Evolutionary conservation across 345 rosid genomes (phyloP).

Genomic region (Brassica nigra): DNA sequence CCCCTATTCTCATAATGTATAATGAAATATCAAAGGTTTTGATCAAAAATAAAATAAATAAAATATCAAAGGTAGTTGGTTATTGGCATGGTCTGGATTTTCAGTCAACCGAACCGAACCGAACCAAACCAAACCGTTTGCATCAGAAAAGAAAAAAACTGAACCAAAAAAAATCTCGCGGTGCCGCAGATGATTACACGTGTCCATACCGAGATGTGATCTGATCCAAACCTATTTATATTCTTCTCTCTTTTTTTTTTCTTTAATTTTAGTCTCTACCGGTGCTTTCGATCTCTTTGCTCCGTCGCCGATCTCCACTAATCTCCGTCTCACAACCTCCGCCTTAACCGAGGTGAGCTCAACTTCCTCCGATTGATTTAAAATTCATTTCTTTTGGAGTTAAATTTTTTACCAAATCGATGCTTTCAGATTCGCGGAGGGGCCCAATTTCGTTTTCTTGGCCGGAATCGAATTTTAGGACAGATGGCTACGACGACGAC

Average conservation of each 20-base stretch:
- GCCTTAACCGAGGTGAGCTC: slow-evolving; percentile 32
- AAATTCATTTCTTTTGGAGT: neutral
- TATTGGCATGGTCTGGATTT: neutral
- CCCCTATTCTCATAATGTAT: too few relatives aligned
- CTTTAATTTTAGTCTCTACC: slow-evolving; percentile 48
- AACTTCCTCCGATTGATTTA: neutral
- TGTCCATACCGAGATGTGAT: slow-evolving; percentile 48
- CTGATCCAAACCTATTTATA: slow-evolving; percentile 99
- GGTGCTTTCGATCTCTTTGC: slow-evolving; percentile 36
- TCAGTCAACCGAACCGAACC: neutral
- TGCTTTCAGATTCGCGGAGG: slow-evolving; percentile 16
- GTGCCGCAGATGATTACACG: slow-evolving; percentile 61
- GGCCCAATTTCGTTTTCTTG: neutral
- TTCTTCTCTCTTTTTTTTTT: slow-evolving; percentile 62
- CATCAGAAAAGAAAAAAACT: neutral
- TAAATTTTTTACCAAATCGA: neutral
- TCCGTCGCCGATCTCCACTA: slow-evolving; percentile 36
- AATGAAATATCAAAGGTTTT: too few relatives aligned
- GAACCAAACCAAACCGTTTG: neutral
- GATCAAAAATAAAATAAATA: too few relatives aligned
- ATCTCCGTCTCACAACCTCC: slow-evolving; percentile 6
- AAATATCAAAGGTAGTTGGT: too few relatives aligned
- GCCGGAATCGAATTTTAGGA: neutral
- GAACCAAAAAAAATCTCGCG: neutral
- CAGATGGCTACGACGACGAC: slow-evolving; percentile 65